Base-by-base conservation (phyloP, 2,329 filamentous ascomycete species). In the Scytalidium sp. region DNA sequence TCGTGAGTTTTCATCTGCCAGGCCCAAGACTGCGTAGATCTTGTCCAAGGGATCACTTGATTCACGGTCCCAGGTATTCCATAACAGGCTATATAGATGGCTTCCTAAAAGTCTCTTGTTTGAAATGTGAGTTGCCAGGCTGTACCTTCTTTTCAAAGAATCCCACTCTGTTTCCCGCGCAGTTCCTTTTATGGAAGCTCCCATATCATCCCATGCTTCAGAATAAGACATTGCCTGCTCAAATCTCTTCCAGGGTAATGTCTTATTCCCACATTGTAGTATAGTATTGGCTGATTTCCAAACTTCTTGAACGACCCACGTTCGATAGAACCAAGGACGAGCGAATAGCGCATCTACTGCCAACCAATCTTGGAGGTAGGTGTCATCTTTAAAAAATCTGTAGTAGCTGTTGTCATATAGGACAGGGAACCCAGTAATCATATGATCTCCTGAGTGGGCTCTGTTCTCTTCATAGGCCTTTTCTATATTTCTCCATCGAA, bases 241-340 rank as follows among this genome's bases (percentile, higher is more conserved):
- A n/a, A 36, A 36, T 36, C 13, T n/a, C 13, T 8, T 36, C 32
- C 32, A 36, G 5, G 32, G 6, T n/a, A 36, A 36, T 36, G 32
- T 36, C 15, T 7, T 36, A n/a, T 36, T 5, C 17, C 32, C 32
- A 22, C 45, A 47, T 27, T 47, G 32, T 17, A 41, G 32, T 8
- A 47, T 36, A 5, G 32, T n/a, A 41, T 41, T 25, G n/a, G 32
- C 22, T 41, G 29, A 25, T 41, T 15, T 41, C 21, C 32, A 47
- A 13, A 47, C 45, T 42, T 47, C 39, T 39, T 47, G 39, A 19
- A 47, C 36, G 11, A 42, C 22, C 45, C 45, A 47, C 19, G 45
- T 47, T 41, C 39, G 32, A 27, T 19, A 41, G 15, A 40, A 47
- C 39, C 45, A 47, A 47, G 39, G 22, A 13, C 45, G 21, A 8